Conservation (phyloP, 2,329 filamentous ascomycete species). For the Colletotrichum tamarilloi region DNA sequence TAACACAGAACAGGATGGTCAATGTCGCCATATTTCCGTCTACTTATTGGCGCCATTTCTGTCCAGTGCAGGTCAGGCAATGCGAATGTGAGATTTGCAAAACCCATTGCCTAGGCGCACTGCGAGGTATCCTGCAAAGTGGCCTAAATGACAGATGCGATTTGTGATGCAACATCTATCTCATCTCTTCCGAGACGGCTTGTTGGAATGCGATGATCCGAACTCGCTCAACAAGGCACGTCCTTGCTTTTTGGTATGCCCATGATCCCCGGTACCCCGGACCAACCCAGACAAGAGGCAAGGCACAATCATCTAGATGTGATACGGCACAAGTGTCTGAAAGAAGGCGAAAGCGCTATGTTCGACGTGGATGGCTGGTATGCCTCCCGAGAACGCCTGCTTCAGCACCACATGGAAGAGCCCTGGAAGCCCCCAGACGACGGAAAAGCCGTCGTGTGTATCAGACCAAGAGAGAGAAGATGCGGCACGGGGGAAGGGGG, state of each 20-base stretch:
- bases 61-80: too few relatives aligned
- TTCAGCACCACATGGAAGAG: conserved; percentile 23
- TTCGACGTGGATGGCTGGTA: conserved; percentile 1
- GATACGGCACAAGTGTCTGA: conserved; percentile 21
- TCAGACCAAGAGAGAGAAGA: background rate
- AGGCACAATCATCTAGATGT: conserved; percentile 20
- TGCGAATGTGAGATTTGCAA: background rate
- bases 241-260: conserved; percentile 4
- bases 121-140: background rate
- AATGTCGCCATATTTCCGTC: background rate
- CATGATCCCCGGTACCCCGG: conserved; percentile 9
- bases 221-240: conserved; percentile 15
- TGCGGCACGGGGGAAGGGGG: background rate
- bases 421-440: conserved; percentile 1
- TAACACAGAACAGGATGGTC: background rate
- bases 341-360: background rate
- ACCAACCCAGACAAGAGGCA: background rate
- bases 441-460: conserved; percentile 3
- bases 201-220: conserved; percentile 21
- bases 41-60: background rate
- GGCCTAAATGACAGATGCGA: background rate
- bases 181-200: conserved; percentile 6
- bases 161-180: conserved; percentile 22
- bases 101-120: background rate
- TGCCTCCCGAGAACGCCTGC: conserved; percentile 21